A percentile compares a stretch with the other conserved stretches of the same genome.
These are phyloP conservation scores for Ustanciosporium gigantosporum DNA, from an alignment of 1,284 basidiomycete genomes.

Conservation along the genomic window DNA sequence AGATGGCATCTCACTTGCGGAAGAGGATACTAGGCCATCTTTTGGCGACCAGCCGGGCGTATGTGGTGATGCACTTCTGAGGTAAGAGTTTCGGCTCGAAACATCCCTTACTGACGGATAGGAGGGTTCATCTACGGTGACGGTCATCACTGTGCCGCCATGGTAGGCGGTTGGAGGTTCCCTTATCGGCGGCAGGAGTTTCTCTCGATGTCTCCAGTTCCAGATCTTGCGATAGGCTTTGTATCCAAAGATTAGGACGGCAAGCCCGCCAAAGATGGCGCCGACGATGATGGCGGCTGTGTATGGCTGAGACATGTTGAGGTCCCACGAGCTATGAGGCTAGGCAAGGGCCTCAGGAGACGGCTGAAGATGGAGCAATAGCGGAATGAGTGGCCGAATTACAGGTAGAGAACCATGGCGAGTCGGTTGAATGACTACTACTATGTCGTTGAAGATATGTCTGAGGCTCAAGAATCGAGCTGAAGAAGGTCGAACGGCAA, in stretches of 20 bases:
- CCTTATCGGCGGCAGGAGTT: conserved; percentile 36
- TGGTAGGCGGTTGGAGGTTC: conserved; percentile 33
- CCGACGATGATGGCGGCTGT: conserved; percentile 49
- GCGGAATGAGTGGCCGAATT: too few relatives aligned
- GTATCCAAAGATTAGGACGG: conserved; percentile 35
- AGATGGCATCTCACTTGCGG: conserved; percentile 24
- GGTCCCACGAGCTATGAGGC: too few relatives aligned
- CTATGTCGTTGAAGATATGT: too few relatives aligned
- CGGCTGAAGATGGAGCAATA: too few relatives aligned
- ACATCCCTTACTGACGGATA: not conserved
- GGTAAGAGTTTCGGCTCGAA: conserved; percentile 4
- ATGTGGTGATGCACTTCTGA: conserved; percentile 4
- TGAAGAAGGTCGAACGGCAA: too few relatives aligned
- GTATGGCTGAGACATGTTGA: conserved; percentile 43
- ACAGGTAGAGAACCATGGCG: too few relatives aligned
- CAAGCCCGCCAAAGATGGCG: conserved; percentile 44
- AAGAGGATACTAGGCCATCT: conserved; percentile 18
- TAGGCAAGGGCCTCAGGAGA: too few relatives aligned
- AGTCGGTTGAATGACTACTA: too few relatives aligned
- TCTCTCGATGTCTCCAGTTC: conserved; percentile 22
- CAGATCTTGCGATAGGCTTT: conserved; percentile 36
- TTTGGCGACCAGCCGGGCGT: conserved; percentile 7
- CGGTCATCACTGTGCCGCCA: conserved; percentile 15
- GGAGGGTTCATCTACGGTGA: conserved; percentile 9
- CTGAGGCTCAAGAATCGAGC: too few relatives aligned